Evolutionary conservation across 768 basidiomycete species (phyloP).

Genomic region (Paxillus ammoniavirescens): DNA sequence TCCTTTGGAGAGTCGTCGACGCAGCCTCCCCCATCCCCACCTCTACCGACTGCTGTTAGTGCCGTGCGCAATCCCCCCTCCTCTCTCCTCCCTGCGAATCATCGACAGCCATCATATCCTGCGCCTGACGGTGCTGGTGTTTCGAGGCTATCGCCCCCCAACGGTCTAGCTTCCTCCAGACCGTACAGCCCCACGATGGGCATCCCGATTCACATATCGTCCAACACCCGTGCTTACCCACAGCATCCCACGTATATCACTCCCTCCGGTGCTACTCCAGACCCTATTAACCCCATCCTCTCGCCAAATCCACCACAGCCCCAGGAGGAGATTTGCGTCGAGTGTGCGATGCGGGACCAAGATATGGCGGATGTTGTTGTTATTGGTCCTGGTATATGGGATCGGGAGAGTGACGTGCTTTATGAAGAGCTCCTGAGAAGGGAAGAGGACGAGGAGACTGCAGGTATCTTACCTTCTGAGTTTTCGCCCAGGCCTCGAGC

Average conservation of each 20-base stretch:
- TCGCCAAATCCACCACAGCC: slow-evolving; percentile 49
- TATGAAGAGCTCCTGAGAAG: slow-evolving; percentile 74
- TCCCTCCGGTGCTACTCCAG: slow-evolving; percentile 46
- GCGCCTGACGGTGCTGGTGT: slow-evolving; percentile 32
- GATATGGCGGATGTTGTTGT: slow-evolving; percentile 98
- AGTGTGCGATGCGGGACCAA: slow-evolving; percentile 98
- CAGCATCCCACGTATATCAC: slow-evolving; percentile 80
- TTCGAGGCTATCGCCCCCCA: slow-evolving; percentile 43
- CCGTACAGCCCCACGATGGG: slow-evolving; percentile 42
- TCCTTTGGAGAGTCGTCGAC: slow-evolving; percentile 27
- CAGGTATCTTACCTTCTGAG: slow-evolving; percentile 47
- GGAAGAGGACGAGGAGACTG: slow-evolving; percentile 67
- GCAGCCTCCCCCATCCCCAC: slow-evolving; percentile 24
- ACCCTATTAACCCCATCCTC: slow-evolving; percentile 61
- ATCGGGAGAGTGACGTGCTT: slow-evolving; percentile 79
- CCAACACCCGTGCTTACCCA: slow-evolving; percentile 63
- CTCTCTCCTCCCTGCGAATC: slow-evolving; percentile 39
- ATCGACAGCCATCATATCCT: slow-evolving; percentile 48
- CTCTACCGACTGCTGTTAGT: slow-evolving; percentile 8
- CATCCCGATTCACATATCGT: slow-evolving; percentile 59
- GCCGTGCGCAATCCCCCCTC: slow-evolving; percentile 22
- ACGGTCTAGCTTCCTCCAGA: slow-evolving; percentile 58
- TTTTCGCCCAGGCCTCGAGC: slow-evolving; percentile 57
- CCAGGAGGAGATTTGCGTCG: slow-evolving; percentile 87
- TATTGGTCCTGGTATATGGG: slow-evolving; percentile 84